Percentiles rank a stretch among this genome's conserved stretches.
phyloP scores from a whole-genome alignment of 1,139 yeast genomes.

The Sugiyamaella sp. region DNA sequence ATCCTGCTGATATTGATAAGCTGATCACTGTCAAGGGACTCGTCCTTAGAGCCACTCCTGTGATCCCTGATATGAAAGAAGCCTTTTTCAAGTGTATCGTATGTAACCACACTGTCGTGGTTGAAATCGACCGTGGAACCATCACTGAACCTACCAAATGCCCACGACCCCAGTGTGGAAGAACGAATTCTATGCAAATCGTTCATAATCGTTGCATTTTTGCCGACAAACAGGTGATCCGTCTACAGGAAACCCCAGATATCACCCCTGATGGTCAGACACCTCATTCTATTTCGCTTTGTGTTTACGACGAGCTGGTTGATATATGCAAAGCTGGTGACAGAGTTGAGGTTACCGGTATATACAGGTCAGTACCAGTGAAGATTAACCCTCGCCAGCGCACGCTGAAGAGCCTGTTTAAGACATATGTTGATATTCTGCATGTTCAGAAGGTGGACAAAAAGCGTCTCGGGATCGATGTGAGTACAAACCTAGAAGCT shows the following conservation, averaged over 20 bases:
- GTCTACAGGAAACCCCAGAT: slow-evolving; percentile 96
- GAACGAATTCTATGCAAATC: slow-evolving; percentile 83
- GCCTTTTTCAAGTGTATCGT: slow-evolving; percentile 96
- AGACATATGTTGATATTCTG: slow-evolving; percentile 92
- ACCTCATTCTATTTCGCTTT: slow-evolving; percentile 91
- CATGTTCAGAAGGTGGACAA: slow-evolving; percentile 87
- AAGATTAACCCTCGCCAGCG: slow-evolving; percentile 85
- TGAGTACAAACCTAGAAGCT: slow-evolving; percentile 53
- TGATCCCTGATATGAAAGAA: slow-evolving; percentile 97
- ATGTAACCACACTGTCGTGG: slow-evolving; percentile 90
- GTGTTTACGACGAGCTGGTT: slow-evolving; percentile 94
- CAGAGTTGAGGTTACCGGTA: slow-evolving; percentile 92
- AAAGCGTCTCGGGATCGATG: slow-evolving; percentile 79
- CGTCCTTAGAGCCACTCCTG: slow-evolving; percentile 83
- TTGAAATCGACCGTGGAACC: slow-evolving; percentile 91
- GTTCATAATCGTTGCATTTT: slow-evolving; percentile 90
- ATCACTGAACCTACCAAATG: slow-evolving; percentile 93
- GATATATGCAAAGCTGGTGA: slow-evolving; percentile 97
- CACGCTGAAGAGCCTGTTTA: slow-evolving; percentile 78
- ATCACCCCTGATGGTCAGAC: slow-evolving; percentile 99
- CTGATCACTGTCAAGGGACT: slow-evolving; percentile 89
- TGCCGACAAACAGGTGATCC: slow-evolving; percentile 93
- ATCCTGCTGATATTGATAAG: slow-evolving; percentile 95
- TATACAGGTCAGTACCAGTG: slow-evolving; percentile 90
- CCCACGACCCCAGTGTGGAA: slow-evolving; percentile 87